Percentiles rank a stretch among this genome's conserved stretches.
These are phyloP conservation scores for Cephalotrichum gorgonifer DNA, from an alignment of 2,329 filamentous ascomycete species.

Conservation along the genomic window DNA sequence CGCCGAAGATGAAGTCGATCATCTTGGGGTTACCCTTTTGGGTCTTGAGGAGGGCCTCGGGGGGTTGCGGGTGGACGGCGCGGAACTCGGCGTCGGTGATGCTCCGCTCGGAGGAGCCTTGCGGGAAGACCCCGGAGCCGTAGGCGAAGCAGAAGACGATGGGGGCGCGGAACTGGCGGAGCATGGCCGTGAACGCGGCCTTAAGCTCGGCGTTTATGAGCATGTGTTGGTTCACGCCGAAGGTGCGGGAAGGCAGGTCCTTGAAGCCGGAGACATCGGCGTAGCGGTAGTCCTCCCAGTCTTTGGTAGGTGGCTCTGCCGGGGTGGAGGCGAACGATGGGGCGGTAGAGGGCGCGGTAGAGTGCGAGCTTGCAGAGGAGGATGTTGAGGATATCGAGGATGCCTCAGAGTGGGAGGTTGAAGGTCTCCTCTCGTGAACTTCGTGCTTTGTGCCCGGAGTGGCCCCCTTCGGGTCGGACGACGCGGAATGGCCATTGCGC, in stretches of 20 bases:
- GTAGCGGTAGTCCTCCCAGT: constrained; percentile 33
- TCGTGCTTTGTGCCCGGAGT: too few relatives aligned
- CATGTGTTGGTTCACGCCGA: constrained; percentile 95
- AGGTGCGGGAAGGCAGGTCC: constrained; percentile 41
- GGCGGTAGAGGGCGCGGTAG: background rate
- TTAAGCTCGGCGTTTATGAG: constrained; percentile 94
- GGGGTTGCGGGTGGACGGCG: constrained; percentile 72
- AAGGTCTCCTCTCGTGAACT: background rate
- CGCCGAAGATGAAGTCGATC: constrained; percentile 97
- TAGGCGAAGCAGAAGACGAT: constrained; percentile 97
- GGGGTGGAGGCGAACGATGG: constrained; percentile 1
- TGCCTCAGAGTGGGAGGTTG: background rate
- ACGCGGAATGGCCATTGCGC: background rate
- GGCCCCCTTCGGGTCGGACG: background rate
- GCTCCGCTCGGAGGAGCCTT: constrained; percentile 43
- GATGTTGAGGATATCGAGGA: background rate
- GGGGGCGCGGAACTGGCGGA: constrained; percentile 86
- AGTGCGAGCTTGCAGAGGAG: background rate
- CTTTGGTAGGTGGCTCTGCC: constrained; percentile 11
- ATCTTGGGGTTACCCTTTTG: constrained; percentile 87
- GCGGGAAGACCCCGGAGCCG: constrained; percentile 90
- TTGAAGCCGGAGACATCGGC: constrained; percentile 30
- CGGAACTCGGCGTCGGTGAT: constrained; percentile 46
- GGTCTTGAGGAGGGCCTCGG: constrained; percentile 68
- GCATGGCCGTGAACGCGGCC: constrained; percentile 72